Evolutionary conservation across 1,139 yeast species (phyloP).

Genomic region (Pneumocystis murina): DNA sequence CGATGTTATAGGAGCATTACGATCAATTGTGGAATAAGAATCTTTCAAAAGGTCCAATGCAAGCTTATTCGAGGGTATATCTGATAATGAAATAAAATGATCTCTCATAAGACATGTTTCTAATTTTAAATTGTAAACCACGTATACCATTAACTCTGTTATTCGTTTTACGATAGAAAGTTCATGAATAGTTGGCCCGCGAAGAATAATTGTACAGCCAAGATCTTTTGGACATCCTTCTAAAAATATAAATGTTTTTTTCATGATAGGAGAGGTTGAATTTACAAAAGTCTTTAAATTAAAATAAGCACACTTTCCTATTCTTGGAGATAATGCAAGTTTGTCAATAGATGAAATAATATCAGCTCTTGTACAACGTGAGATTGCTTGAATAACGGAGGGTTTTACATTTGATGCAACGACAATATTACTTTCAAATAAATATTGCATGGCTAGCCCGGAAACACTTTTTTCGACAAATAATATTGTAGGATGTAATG

Average conservation of each 20-base stretch:
- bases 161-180: conserved; percentile 61
- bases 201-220: conserved; percentile 68
- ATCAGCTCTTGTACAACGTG: conserved; percentile 72
- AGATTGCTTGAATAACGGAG: conserved; percentile 63
- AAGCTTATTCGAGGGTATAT: conserved; percentile 13
- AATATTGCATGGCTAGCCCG: conserved; percentile 60
- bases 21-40: background rate
- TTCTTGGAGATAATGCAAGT: conserved; percentile 39
- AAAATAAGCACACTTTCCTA: conserved; percentile 63
- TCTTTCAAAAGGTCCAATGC: background rate
- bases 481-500: conserved; percentile 65
- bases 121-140: conserved; percentile 57
- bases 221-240: conserved; percentile 59
- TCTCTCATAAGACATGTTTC: conserved; percentile 74
- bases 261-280: conserved; percentile 30
- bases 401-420: conserved; percentile 69
- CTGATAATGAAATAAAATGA: conserved; percentile 43
- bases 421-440: conserved; percentile 57
- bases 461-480: conserved; percentile 71
- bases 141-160: conserved; percentile 64
- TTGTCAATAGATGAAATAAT: conserved; percentile 54
- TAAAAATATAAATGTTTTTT: conserved; percentile 61
- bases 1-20: background rate
- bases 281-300: conserved; percentile 52
- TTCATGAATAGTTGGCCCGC: conserved; percentile 52